phyloP scores from a whole-genome alignment of 345 rosid genomes.

The Salix suchowensis region DNA sequence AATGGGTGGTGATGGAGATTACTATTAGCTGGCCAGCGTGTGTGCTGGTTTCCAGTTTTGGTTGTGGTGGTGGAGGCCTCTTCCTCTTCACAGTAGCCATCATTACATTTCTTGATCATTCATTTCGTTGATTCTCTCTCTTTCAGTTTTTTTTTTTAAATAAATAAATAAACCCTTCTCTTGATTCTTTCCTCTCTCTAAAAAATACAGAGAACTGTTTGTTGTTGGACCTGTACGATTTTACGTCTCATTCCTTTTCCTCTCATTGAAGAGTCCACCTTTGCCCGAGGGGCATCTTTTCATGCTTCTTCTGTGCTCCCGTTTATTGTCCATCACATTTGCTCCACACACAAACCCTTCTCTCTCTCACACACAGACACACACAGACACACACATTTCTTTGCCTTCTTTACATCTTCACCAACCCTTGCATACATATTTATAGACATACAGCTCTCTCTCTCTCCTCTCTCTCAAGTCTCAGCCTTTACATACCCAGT shows the following conservation, averaged over 20 bases:
- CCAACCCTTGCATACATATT: background rate
- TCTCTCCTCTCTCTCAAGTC: background rate
- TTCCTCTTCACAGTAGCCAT: background rate
- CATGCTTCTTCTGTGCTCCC: slow-evolving; percentile 39
- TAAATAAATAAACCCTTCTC: background rate
- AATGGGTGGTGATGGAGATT: slow-evolving; percentile 5
- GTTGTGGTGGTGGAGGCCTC: slow-evolving; percentile 14
- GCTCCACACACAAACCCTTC: slow-evolving; percentile 29
- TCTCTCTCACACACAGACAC: background rate
- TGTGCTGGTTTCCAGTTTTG: background rate
- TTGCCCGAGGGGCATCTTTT: slow-evolving; percentile 34
- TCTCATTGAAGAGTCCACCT: slow-evolving; percentile 48
- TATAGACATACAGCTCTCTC: background rate
- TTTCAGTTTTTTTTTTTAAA: background rate
- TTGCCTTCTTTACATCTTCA: background rate
- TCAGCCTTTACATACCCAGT: background rate
- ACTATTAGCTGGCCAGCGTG: background rate
- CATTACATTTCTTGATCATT: background rate
- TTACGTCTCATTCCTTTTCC: slow-evolving; percentile 3
- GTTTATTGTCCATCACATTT: slow-evolving; percentile 9
- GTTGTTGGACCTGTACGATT: background rate
- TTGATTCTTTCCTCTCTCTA: background rate
- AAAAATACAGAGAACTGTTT: background rate
- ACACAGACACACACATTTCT: background rate
- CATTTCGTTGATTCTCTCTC: slow-evolving; percentile 14